Conservation (phyloP, 345 rosid genomes). For the Syzygium oleosum region DNA sequence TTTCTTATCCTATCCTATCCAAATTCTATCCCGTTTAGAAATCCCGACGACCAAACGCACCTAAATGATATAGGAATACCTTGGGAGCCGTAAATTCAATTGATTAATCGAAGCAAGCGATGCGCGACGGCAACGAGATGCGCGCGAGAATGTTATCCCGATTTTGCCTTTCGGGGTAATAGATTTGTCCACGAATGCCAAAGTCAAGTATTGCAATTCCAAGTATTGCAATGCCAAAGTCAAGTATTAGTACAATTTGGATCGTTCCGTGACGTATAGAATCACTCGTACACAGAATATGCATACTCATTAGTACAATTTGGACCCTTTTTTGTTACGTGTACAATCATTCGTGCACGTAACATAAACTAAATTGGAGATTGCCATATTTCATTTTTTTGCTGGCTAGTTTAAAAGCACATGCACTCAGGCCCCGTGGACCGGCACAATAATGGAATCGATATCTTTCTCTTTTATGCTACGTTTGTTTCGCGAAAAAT, state of each 20-base stretch:
- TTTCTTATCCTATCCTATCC: no score
- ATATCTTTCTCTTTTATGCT: neutral
- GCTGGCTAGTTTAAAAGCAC: neutral
- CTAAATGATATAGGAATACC: neutral
- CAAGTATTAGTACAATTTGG: neutral
- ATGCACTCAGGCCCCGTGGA: neutral
- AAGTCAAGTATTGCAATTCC: neutral
- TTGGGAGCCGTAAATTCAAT: no score
- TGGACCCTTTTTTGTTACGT: neutral
- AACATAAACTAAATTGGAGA: neutral
- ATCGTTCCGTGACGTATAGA: neutral
- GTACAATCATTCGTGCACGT: neutral
- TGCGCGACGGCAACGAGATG: no score
- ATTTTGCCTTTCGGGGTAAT: neutral
- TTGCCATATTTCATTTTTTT: neutral
- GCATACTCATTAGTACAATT: neutral
- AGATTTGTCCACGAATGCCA: neutral
- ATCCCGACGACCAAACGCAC: no score
- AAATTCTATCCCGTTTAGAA: no score
- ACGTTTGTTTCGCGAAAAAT: rapidly evolving
- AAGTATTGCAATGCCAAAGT: neutral
- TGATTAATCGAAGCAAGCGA: neutral
- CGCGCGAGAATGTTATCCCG: neutral
- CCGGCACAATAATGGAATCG: neutral
- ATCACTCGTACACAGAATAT: neutral